Base-by-base conservation (phyloP, 2,329 filamentous ascomycete genomes). In the Alternaria rosae region DNA sequence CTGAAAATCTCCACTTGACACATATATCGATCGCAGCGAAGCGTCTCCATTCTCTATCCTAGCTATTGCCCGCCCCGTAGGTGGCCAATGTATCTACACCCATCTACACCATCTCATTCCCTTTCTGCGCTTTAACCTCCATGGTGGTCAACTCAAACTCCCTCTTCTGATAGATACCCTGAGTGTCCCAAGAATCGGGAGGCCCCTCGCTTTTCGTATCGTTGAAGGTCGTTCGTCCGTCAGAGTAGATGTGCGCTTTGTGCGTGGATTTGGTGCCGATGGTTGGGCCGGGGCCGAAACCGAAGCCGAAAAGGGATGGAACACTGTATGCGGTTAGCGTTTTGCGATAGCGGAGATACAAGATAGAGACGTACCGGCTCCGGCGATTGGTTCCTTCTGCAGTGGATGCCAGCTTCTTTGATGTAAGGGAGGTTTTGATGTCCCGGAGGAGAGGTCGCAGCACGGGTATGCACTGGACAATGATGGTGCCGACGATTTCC, bases 381-480 rank as follows among this genome's bases (percentile, higher is more conserved):
- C 61, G 62, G 25, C 58, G 61, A 17, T 43, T 54, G 17, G 67
- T 64, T 32, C 55, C 57, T 11, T 59, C 47, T 26, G 41, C 50
- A 28, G 60, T 57, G 3, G 73, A 76, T 4, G 65, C 62, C 48
- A 79, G 32, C 58, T 70, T 73, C 47, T 70, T 77, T 4, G 78
- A 81, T 3, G 77, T 78, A 26, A 82, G 59, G 0, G 79, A 78
- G 1, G 77, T 78, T 59, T 79, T 76, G 9, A 82, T 72, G 30
- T 83, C 80, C 44, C 79, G 77, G 42, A 86, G 64, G 20, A 86
- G 79, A 0, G 84, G 83, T 10, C 85, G 81, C 8, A 86, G 68
- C 15, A 86, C 81, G 3, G 85, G 85, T 3, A 86, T 82, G 61
- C 83, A 86, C 66, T 86, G 84, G 5, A 86, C 85, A 44, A 86